Base-by-base conservation (phyloP, 1,139 yeast species). In the Diutina sp. region DNA sequence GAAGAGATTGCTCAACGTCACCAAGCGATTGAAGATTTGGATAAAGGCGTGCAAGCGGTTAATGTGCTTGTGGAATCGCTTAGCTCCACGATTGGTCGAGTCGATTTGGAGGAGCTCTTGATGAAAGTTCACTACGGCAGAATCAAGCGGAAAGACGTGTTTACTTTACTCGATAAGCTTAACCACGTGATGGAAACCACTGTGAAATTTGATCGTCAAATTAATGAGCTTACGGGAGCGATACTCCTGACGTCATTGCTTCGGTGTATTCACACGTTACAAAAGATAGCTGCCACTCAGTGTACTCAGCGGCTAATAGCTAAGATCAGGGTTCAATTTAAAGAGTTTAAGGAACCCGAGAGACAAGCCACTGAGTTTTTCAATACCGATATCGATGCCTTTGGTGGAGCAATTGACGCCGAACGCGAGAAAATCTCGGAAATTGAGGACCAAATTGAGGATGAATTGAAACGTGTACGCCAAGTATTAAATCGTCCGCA, bases 91-190 rank as follows among this genome's bases (percentile, higher is more conserved):
- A 61, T 70, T 32, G 71, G 70, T 4, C 65, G 66, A 0, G 58
- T 69, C 25, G 97, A 93, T 65, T 69, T 93, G 41, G 90, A 89
- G 60, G 78, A 82, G 57, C 76, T 80, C 4, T 68, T 90, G 54
- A 82, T 84, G 57, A 83, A 87, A 60, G 72, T 89, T 1, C 87
- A 88, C 60, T 90, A 89, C 65, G 80, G 80, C 1, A 76, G 78
- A 56, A 77, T 87, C 18, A 76, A 82, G 21, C 76, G 95, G 48
- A 82, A 80, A 58, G 96, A 90, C 60, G 72, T 88, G 0, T 88
- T 78, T 62, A 66, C 72, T 32, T 79, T 87, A 64, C 69, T 93
- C 58, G 76, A 74, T 48, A 76, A 77, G 54, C 69, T 85, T 57
- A 64, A 69, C 46, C 80, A 77, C 62, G 70, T 79, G 54, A 57